Percentiles rank a stretch among this genome's conserved stretches.
Evolutionary conservation across 2,329 filamentous ascomycete genomes (phyloP).

Genomic region (Trichoderma polysporum): DNA sequence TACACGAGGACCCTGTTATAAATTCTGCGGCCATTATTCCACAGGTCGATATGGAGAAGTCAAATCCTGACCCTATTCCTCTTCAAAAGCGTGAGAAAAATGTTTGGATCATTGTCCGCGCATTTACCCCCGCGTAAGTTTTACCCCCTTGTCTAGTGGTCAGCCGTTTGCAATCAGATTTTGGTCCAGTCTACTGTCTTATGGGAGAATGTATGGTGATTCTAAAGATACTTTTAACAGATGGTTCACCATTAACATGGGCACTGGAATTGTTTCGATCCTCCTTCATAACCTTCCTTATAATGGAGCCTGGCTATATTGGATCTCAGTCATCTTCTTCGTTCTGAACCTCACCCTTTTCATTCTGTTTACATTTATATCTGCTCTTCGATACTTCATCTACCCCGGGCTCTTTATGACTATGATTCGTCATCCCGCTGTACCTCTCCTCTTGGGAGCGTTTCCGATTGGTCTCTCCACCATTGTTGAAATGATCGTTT

Average conservation of each 20-base stretch:
- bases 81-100: neutral
- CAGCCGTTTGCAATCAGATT: neutral
- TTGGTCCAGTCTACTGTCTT: too few species aligned
- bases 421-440: neutral
- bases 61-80: neutral
- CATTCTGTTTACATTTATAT: neutral
- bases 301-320: neutral
- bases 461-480: slow-evolving; percentile 7
- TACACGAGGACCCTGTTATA: neutral
- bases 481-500: slow-evolving; percentile 5
- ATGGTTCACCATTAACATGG: slow-evolving; percentile 10
- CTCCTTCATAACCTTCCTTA: slow-evolving; percentile 11
- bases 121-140: slow-evolving; percentile 4
- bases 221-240: neutral
- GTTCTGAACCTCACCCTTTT: neutral
- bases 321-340: neutral
- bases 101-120: neutral
- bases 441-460: neutral
- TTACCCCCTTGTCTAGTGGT: neutral
- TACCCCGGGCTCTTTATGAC: neutral
- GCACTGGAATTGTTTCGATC: slow-evolving; percentile 6
- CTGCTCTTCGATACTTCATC: neutral
- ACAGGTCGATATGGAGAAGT: neutral
- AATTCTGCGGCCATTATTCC: neutral
- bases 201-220: neutral